Conservation (phyloP, 1,284 basidiomycete genomes). For the Marasmius tenuissimus region DNA sequence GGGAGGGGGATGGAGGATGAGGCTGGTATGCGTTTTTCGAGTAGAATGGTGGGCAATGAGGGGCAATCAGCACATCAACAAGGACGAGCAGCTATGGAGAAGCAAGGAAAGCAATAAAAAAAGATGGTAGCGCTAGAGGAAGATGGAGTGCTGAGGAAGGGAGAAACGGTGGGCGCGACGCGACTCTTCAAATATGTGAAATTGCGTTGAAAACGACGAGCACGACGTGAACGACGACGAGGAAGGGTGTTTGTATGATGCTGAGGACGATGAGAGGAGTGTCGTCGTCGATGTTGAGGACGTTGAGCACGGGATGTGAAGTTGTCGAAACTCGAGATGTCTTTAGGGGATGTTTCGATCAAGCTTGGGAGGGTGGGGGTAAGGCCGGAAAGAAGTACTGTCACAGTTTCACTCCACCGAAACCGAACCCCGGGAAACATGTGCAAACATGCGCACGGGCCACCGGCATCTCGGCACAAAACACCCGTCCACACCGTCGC, state of each 20-base stretch:
- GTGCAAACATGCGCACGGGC: conserved; percentile 40
- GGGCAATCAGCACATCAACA: conserved; percentile 30
- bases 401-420: conserved; percentile 30
- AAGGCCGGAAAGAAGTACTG: conserved; percentile 37
- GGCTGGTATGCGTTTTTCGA: conserved; percentile 27
- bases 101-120: not conserved
- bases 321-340: conserved; percentile 20
- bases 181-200: conserved; percentile 5
- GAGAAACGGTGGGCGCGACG: conserved; percentile 8
- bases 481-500: not conserved
- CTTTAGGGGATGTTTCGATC: conserved; percentile 24
- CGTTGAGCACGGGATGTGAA: conserved; percentile 22
- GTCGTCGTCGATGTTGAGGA: conserved; percentile 27
- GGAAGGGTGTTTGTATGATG: conserved; percentile 11
- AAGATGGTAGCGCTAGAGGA: conserved; percentile 4
- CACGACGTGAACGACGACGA: conserved; percentile 15
- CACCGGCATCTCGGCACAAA: not conserved
- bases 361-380: conserved; percentile 30
- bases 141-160: conserved; percentile 3
- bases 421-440: conserved; percentile 24
- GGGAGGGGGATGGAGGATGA: conserved; percentile 28
- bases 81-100: conserved; percentile 9
- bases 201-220: conserved; percentile 14
- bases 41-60: conserved; percentile 17
- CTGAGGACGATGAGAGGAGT: conserved; percentile 21